A percentile compares a stretch with the other conserved stretches of the same genome.
These are phyloP conservation scores for Akanthomyces dipterigenus DNA, from an alignment of 2,329 filamentous ascomycete genomes.

Conservation along the genomic window DNA sequence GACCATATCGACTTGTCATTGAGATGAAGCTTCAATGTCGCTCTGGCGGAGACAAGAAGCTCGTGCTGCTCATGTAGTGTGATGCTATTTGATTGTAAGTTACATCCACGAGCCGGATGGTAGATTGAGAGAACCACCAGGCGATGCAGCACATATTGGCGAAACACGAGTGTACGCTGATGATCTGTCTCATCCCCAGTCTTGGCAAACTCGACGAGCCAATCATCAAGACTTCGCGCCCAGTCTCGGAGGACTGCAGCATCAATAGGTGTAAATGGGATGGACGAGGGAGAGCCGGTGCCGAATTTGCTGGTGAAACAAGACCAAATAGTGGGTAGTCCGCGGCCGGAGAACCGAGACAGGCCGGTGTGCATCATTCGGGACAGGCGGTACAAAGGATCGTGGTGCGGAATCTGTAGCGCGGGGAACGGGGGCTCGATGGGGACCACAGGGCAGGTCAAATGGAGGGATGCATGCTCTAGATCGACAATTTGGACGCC, in stretches of 20 bases:
- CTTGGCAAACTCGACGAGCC: slow-evolving; percentile 33
- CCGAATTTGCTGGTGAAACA: slow-evolving; percentile 25
- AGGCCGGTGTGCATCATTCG: slow-evolving; percentile 39
- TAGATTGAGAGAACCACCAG: slow-evolving; percentile 37
- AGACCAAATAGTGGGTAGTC: slow-evolving; percentile 37
- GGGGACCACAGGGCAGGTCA: slow-evolving; percentile 34
- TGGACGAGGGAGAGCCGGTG: slow-evolving; percentile 16
- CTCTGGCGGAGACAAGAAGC: slow-evolving; percentile 33
- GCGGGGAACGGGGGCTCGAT: slow-evolving; percentile 30
- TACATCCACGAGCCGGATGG: slow-evolving; percentile 32
- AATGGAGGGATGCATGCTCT: slow-evolving; percentile 36
- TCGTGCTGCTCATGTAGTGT: slow-evolving; percentile 34
- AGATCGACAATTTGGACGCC: slow-evolving; percentile 36
- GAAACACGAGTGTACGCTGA: slow-evolving; percentile 29
- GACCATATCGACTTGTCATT: slow-evolving; percentile 36
- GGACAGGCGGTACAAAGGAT: slow-evolving; percentile 34
- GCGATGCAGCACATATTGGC: slow-evolving; percentile 35
- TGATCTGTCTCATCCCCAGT: slow-evolving; percentile 24
- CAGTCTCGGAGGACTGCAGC: slow-evolving; percentile 35
- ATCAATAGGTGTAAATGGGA: slow-evolving; percentile 31
- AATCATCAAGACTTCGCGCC: slow-evolving; percentile 34
- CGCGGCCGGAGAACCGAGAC: slow-evolving; percentile 34
- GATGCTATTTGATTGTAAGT: slow-evolving; percentile 31
- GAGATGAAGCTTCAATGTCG: slow-evolving; percentile 32
- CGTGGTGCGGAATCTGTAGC: slow-evolving; percentile 30